Evolutionary conservation across 805 yeast genomes (phyloP), one percentile per base, ranked within the genome.

Genomic region (Yamadazyma takamatsuzukensis): DNA sequence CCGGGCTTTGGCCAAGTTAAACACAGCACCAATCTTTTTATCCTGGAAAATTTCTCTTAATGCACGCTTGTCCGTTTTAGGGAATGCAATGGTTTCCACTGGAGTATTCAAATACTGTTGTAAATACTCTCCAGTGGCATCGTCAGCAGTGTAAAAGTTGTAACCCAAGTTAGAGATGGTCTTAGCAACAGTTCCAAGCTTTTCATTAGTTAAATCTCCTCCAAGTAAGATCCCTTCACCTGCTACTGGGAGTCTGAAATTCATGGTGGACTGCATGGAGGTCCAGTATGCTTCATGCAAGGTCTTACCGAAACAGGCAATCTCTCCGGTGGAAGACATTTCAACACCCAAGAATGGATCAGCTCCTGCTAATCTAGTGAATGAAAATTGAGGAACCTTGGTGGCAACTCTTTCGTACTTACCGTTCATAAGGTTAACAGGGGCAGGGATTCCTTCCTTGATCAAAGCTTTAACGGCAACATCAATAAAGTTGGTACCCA

Each of bases 271-370:
- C 72, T 93, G 97, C 51, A 90, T 78, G 11, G 97, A 82, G 27
- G 97, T 83, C 97, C 97, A 93, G 75, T 93, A 93, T 21, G 97
- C 96, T 64, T 93, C 97, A 36, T 74, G 51, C 42, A 83, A 60
- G 61, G 86, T 82, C 41, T 70, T 70, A 49, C 99, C 99, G 57
- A 93, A 93, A 58, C 96, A 85, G 18, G 98, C 47, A 26, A 48
- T 41, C 38, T 48, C 97, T 74, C 97, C 97, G 41, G 97, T 90
- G 18, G 97, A 90, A 13, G 97, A 96, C 97, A 90, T 90, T 68
- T 90, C 97, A 45, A 90, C 97, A 68, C 97, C 97, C 46, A 90
- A 72, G 41, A 90, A 88, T 33, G 97, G 97, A 60, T 90, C 97
- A 35, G 97, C 97, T 49, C 97, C 97, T 29, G 96, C 85, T 47